These are phyloP conservation scores for Tuber aestivum DNA, from an alignment of 495 filamentous ascomycete genomes.

Conservation along the genomic window DNA sequence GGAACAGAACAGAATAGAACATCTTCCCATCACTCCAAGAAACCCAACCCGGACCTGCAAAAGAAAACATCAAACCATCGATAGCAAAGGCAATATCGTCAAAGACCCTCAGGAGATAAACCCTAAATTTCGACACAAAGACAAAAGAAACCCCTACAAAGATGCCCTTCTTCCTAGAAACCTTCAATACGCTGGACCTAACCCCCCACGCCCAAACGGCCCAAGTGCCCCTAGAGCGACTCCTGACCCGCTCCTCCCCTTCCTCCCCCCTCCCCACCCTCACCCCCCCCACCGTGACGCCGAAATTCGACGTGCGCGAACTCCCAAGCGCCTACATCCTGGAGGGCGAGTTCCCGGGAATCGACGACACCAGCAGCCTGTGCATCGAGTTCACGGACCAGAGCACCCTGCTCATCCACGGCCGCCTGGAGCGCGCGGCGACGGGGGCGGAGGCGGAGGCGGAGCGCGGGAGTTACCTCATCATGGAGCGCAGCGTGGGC, in stretches of 20 bases:
- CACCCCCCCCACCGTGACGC: constrained; percentile 51
- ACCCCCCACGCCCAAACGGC: background rate
- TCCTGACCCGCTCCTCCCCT: constrained; percentile 1
- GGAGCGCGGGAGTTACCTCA: constrained; percentile 42
- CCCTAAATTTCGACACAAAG: too few relatives aligned
- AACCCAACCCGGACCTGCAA: background rate
- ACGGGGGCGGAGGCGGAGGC: constrained; percentile 28
- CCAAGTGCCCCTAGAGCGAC: background rate
- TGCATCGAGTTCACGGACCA: constrained; percentile 79
- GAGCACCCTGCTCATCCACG: constrained; percentile 68
- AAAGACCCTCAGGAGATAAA: background rate
- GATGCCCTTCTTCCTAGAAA: background rate
- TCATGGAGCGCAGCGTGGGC: constrained; percentile 71
- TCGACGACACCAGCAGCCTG: constrained; percentile 60
- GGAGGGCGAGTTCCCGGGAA: constrained; percentile 81
- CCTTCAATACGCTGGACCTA: background rate
- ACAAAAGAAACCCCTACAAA: too few relatives aligned
- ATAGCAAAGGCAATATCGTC: background rate
- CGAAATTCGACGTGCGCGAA: constrained; percentile 79
- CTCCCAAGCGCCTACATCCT: constrained; percentile 63
- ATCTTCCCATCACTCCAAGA: background rate
- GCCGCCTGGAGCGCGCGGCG: constrained; percentile 56
- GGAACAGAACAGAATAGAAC: background rate
- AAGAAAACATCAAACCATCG: background rate
- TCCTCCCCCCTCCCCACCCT: background rate